A percentile compares a stretch with the other conserved stretches of the same genome.
Evolutionary conservation across 1,284 basidiomycete genomes (phyloP).

Genomic region (Puccinia polysora): DNA sequence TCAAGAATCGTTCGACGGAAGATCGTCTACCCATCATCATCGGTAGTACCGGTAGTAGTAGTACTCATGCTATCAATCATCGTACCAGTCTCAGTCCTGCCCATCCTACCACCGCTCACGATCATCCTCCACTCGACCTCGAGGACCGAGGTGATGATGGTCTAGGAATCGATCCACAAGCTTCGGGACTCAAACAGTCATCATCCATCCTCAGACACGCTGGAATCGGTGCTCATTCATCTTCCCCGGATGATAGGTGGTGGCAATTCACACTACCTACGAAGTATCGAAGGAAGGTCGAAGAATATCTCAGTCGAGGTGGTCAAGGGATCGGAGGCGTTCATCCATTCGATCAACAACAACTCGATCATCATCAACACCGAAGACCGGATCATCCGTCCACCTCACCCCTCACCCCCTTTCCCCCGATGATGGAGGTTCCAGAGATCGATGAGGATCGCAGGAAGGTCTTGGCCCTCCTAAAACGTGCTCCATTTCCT

Average conservation of each 20-base stretch:
- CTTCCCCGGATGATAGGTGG: slow-evolving; percentile 45
- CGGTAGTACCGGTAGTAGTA: too few relatives aligned
- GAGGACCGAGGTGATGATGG: background rate
- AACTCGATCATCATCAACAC: background rate
- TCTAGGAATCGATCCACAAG: background rate
- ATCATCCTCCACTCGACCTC: background rate
- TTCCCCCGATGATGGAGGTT: slow-evolving; percentile 32
- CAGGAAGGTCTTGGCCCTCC: slow-evolving; percentile 4
- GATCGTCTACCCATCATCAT: background rate
- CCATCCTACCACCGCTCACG: background rate
- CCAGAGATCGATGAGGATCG: slow-evolving; percentile 21
- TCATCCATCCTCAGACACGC: background rate
- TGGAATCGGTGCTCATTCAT: background rate
- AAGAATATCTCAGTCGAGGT: slow-evolving; percentile 45
- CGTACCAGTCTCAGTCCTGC: background rate
- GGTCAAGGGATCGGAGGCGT: slow-evolving; percentile 26
- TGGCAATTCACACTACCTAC: slow-evolving; percentile 49
- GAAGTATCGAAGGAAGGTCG: slow-evolving; percentile 48
- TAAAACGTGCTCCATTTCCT: background rate
- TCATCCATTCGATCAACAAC: background rate
- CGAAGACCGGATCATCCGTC: too few relatives aligned
- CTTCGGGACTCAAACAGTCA: too few relatives aligned
- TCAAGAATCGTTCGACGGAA: background rate
- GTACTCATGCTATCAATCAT: too few relatives aligned
- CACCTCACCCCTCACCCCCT: slow-evolving; percentile 38